These are phyloP conservation scores for Thymus quinquecostatus DNA, from an alignment of 257 asterid species.

Conservation along the genomic window DNA sequence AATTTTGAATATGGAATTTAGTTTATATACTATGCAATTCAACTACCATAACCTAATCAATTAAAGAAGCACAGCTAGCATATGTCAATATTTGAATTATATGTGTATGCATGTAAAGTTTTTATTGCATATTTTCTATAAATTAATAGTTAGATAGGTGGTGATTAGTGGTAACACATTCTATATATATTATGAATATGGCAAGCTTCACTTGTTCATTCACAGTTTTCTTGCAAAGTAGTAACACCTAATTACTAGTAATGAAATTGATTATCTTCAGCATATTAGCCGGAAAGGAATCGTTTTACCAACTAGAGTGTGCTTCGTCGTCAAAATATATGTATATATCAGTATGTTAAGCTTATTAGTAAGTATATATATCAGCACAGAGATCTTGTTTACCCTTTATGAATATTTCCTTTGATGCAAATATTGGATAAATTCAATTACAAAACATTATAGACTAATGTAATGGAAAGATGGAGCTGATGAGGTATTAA, in stretches of 20 bases:
- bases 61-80: constrained; percentile 16
- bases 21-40: neutral
- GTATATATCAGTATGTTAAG: too few species aligned
- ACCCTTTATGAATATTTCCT: too few species aligned
- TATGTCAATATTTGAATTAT: too few species aligned
- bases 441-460: neutral
- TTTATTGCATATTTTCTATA: too few species aligned
- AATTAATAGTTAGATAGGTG: too few species aligned
- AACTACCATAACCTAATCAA: constrained; percentile 25
- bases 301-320: too few species aligned
- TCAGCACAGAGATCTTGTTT: neutral
- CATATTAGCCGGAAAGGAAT: neutral
- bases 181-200: too few species aligned
- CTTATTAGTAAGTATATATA: too few species aligned
- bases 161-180: too few species aligned
- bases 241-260: neutral
- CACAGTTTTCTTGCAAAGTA: too few species aligned
- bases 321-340: too few species aligned
- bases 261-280: neutral
- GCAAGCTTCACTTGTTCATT: neutral
- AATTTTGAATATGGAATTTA: neutral
- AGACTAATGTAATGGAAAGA: neutral
- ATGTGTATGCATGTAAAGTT: neutral
- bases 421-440: neutral
- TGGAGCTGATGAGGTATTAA: constrained; percentile 3